Conservation (phyloP, 129 eudicot genomes). For the Tagetes patula region DNA sequence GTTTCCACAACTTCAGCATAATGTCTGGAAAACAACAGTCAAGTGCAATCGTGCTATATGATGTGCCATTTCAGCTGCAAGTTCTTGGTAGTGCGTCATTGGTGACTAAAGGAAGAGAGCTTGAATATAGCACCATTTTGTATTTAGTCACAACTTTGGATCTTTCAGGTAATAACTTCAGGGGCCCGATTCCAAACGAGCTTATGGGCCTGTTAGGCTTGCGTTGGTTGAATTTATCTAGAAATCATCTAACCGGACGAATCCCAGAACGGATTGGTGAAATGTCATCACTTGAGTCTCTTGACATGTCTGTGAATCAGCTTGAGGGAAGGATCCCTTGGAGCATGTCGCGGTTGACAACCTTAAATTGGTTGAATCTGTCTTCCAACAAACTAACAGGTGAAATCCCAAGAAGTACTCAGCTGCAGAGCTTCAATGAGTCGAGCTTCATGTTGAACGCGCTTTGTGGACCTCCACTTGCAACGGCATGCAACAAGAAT, state of each 20-base stretch:
- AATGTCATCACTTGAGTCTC: constrained; percentile 24
- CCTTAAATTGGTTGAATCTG: constrained; percentile 27
- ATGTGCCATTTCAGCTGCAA: constrained; percentile 15
- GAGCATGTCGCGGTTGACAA: constrained; percentile 22
- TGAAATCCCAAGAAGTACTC: constrained; percentile 39
- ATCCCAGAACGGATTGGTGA: constrained; percentile 34
- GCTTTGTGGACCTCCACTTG: constrained; percentile 40
- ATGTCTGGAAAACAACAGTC: constrained; percentile 18
- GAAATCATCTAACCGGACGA: constrained; percentile 27
- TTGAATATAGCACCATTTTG: constrained; percentile 21
- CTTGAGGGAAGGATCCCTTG: constrained; percentile 30
- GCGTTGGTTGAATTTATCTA: constrained; percentile 23
- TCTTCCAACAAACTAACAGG: constrained; percentile 36
- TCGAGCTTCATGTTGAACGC: constrained; percentile 24
- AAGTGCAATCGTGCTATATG: constrained; percentile 17
- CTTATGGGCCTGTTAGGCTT: constrained; percentile 14
- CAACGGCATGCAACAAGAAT: not conserved
- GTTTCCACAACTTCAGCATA: constrained; percentile 36
- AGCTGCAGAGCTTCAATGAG: constrained; percentile 32
- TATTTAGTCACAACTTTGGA: constrained; percentile 35
- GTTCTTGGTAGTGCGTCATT: constrained; percentile 26
- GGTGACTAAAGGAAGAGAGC: constrained; percentile 40
- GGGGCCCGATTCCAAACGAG: constrained; percentile 22
- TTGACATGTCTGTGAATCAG: constrained; percentile 32
- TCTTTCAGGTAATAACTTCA: constrained; percentile 39